Base-by-base conservation (phyloP, 2,329 filamentous ascomycete species). In the Blastomyces parvus region DNA sequence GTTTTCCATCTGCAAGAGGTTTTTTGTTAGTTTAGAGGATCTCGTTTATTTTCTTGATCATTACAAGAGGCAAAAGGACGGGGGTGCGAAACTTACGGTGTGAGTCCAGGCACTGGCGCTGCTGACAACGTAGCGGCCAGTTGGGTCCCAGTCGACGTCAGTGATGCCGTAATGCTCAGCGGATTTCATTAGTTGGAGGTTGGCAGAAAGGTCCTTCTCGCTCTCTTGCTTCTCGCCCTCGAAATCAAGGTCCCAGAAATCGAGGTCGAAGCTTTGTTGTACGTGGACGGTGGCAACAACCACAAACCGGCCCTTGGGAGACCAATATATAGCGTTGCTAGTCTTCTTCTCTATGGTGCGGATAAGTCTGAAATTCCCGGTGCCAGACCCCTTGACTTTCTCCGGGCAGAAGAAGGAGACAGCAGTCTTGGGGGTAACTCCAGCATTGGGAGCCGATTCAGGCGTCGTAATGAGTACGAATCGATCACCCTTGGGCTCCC, bases 291-390 rank as follows among this genome's bases (percentile, higher is more conserved):
- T 95, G 62, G 91, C 94, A 62, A 99, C 86, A 57, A 97, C 88
- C 46, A 97, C 93, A 73, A 99, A 99, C 59, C 94, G 88, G 62
- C 94, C 94, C 76, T 88, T 90, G 30, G 94, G 94, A 25, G 91
- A 96, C 94, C 94, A 99, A 86, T 97, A 97, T 73, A 99, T 99
- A 68, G 90, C 92, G 74, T 99, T 99, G 84, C 89, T 96, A 80
- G 95, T 97, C 86, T 97, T 97, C 86, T 97, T 97, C 72, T 99
- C 94, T 63, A 96, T 83, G 9, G 92, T 97, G 67, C 91, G 87
- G 69, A 97, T 87, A 74, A 95, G 90, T 82, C 93, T 95, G 84
- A 97, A 99, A 83, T 96, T 97, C 67, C 94, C 94, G 42, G 90
- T 82, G 30, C 84, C 83, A 61, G 84, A 78, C 63, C 84, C 90